Evolutionary conservation across 2,329 filamentous ascomycete genomes (phyloP).

Genomic region (Penicillium sp.): DNA sequence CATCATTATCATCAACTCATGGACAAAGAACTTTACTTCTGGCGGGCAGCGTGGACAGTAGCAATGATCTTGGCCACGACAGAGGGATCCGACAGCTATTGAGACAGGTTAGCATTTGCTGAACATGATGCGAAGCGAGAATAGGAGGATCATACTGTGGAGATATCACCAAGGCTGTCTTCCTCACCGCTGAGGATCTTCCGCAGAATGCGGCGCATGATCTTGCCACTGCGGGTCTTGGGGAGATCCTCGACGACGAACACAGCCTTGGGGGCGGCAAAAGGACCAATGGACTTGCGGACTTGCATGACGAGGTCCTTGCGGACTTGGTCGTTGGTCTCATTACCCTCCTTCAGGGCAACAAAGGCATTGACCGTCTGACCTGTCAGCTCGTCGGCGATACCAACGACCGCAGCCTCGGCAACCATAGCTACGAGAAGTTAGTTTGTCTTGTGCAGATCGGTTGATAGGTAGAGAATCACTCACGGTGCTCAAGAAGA

Average conservation of each 20-base stretch:
- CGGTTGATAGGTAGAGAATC: not conserved
- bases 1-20: conserved; percentile 25
- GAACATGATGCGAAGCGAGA: not conserved
- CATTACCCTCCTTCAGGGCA: conserved; percentile 79
- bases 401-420: conserved; percentile 92
- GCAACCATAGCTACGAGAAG: conserved; percentile 57
- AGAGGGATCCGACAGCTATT: conserved; percentile 78
- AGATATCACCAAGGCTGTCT: conserved; percentile 90
- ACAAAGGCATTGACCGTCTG: conserved; percentile 98
- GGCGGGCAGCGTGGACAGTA: conserved; percentile 60
- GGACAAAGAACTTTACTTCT: conserved; percentile 35
- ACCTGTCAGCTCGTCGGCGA: conserved; percentile 88
- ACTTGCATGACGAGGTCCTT: conserved; percentile 95
- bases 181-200: conserved; percentile 98
- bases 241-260: conserved; percentile 89
- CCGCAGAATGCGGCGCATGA: conserved; percentile 93
- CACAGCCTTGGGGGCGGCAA: conserved; percentile 91
- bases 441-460: conserved; percentile 17
- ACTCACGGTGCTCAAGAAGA: conserved; percentile 77
- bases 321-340: conserved; percentile 72
- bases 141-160: conserved; percentile 64
- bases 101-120: conserved; percentile 9
- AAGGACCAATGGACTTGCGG: conserved; percentile 94
- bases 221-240: conserved; percentile 97
- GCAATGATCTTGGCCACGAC: conserved; percentile 89